Conservation (phyloP, 495 filamentous ascomycete genomes). For the Pyrenula massariospora region DNA sequence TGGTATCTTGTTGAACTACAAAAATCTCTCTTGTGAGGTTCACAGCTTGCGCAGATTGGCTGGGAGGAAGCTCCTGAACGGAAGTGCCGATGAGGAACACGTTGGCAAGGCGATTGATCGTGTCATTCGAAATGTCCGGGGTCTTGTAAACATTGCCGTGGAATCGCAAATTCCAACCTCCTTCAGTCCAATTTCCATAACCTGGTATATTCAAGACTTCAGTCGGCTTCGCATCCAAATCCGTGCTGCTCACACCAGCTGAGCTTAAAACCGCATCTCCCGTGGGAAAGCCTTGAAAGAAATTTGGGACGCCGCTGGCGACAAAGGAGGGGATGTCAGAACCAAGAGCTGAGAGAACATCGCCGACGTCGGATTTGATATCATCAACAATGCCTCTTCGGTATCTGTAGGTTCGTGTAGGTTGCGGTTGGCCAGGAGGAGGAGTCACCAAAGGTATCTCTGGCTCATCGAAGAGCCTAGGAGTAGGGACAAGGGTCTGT, state of each 20-base stretch:
- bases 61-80: conserved; percentile 43
- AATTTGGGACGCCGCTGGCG: conserved; percentile 51
- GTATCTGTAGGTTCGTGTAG: neutral
- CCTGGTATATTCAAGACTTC: conserved; percentile 62
- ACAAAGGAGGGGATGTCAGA: conserved; percentile 47
- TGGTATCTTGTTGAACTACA: conserved; percentile 54
- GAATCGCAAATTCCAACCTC: conserved; percentile 65
- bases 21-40: conserved; percentile 64
- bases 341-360: conserved; percentile 25
- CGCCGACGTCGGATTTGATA: conserved; percentile 30
- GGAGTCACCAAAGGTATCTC: neutral
- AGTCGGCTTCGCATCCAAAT: conserved; percentile 50
- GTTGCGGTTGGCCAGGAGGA: neutral
- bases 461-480: neutral
- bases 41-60: conserved; percentile 52
- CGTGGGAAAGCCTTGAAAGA: conserved; percentile 56
- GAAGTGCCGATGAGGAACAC: conserved; percentile 53
- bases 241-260: conserved; percentile 41
- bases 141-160: conserved; percentile 73
- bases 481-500: neutral
- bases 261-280: conserved; percentile 45
- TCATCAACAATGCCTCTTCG: conserved; percentile 30
- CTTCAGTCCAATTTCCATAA: conserved; percentile 72
- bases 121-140: conserved; percentile 49
- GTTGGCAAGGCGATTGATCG: conserved; percentile 55